Evolutionary conservation across 306 rosid species (phyloP).

Genomic region (Lathyrus oleraceus): DNA sequence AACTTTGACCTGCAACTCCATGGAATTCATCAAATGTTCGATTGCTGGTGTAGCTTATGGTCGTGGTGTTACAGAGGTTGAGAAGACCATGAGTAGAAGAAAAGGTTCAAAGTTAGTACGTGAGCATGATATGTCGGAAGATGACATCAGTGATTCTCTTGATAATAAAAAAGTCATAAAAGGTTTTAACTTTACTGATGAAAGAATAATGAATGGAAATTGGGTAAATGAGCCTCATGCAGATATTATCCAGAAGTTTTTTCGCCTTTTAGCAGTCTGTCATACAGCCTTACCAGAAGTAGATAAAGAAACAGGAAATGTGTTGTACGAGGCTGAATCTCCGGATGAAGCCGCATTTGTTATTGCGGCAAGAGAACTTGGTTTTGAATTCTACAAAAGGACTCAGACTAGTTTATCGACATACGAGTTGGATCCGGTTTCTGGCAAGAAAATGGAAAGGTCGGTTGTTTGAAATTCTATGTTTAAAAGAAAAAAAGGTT

Average conservation of each 20-base stretch:
- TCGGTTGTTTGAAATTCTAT: constrained; percentile 40
- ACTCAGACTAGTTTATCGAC: constrained; percentile 80
- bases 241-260: constrained; percentile 63
- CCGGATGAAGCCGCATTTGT: constrained; percentile 99
- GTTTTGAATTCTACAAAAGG: constrained; percentile 87
- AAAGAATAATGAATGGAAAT: constrained; percentile 80
- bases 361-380: constrained; percentile 93
- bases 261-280: constrained; percentile 78
- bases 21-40: constrained; percentile 98
- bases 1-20: constrained; percentile 94
- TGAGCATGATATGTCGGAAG: neutral
- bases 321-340: constrained; percentile 91
- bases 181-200: constrained; percentile 88
- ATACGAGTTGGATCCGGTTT: constrained; percentile 68
- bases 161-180: constrained; percentile 49
- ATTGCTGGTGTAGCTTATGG: constrained; percentile 94
- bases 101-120: constrained; percentile 41
- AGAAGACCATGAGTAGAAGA: constrained; percentile 60
- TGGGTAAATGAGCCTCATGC: constrained; percentile 84
- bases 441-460: constrained; percentile 74
- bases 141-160: constrained; percentile 36
- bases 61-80: constrained; percentile 80
- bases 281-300: constrained; percentile 97
- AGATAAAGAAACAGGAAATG: constrained; percentile 61
- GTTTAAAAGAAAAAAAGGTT: neutral